Percentiles rank a stretch among this genome's conserved stretches.
Evolutionary conservation across 768 basidiomycete species (phyloP).

Genomic region (Suillus bovinus): DNA sequence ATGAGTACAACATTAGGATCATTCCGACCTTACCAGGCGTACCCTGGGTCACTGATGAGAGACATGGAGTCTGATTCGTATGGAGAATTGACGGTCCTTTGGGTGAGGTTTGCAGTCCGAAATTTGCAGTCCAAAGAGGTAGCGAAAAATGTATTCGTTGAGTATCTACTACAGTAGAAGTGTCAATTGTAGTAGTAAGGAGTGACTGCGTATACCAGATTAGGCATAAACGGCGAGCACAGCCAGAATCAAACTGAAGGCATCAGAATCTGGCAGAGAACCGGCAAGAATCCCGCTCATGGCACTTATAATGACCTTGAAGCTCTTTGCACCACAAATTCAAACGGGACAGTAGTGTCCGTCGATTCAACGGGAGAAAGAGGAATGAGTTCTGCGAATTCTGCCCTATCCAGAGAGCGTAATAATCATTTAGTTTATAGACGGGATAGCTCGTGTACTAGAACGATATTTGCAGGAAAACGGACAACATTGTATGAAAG

Average conservation of each 20-base stretch:
- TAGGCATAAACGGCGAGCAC: too few relatives aligned
- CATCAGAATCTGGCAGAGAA: too few relatives aligned
- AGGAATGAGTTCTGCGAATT: not conserved
- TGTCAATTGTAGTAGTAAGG: too few relatives aligned
- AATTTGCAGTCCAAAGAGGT: too few relatives aligned
- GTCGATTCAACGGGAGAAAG: not conserved
- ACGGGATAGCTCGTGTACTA: slow-evolving; percentile 6
- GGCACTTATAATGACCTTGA: too few relatives aligned
- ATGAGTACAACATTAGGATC: slow-evolving; percentile 7
- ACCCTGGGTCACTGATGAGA: slow-evolving; percentile 66
- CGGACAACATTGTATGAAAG: slow-evolving; percentile 2
- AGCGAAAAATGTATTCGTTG: too few relatives aligned
- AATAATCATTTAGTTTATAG: slow-evolving; percentile 1
- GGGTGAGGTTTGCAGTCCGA: too few relatives aligned
- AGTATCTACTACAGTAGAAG: too few relatives aligned
- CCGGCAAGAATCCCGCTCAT: too few relatives aligned
- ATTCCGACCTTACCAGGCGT: slow-evolving; percentile 17
- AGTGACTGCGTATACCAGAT: too few relatives aligned
- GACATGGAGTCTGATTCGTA: slow-evolving; percentile 45
- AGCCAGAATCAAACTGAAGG: too few relatives aligned
- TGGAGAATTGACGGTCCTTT: too few relatives aligned
- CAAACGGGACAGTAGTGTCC: not conserved
- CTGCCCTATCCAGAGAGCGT: slow-evolving; percentile 2
- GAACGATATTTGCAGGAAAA: slow-evolving; percentile 7
- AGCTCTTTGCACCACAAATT: not conserved